These are phyloP conservation scores for Oidiodendron maius DNA, from an alignment of 495 filamentous ascomycete species.

Conservation along the genomic window DNA sequence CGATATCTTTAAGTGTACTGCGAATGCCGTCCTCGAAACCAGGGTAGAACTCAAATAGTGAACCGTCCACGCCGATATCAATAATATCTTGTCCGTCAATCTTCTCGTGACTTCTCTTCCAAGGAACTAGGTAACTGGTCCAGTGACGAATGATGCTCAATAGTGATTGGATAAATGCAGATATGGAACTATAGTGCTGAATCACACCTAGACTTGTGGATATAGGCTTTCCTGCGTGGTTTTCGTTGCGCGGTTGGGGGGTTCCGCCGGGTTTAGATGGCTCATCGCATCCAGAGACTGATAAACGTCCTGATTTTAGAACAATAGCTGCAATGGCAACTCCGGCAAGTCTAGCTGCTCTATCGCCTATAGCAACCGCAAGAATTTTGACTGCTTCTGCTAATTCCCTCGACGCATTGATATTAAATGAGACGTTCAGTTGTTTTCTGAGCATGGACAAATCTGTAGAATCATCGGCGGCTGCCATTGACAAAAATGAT, in stretches of 20 bases:
- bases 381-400: constrained; percentile 76
- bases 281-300: constrained; percentile 24
- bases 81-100: constrained; percentile 39
- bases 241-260: constrained; percentile 8
- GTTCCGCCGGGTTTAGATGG: constrained; percentile 18
- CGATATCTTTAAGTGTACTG: constrained; percentile 64
- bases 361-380: constrained; percentile 76
- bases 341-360: constrained; percentile 79
- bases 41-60: constrained; percentile 87
- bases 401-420: constrained; percentile 68
- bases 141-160: too few relatives aligned
- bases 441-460: constrained; percentile 62
- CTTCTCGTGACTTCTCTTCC: too few relatives aligned
- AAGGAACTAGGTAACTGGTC: too few relatives aligned
- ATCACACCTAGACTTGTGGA: constrained; percentile 14
- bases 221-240: constrained; percentile 19
- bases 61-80: constrained; percentile 88
- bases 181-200: too few relatives aligned
- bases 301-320: constrained; percentile 65
- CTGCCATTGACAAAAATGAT: constrained; percentile 72
- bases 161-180: too few relatives aligned
- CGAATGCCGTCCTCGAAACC: constrained; percentile 75
- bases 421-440: constrained; percentile 64
- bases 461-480: constrained; percentile 62
- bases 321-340: constrained; percentile 81